phyloP scores from a whole-genome alignment of 495 filamentous ascomycete genomes.

The Trichoderma parareesei region DNA sequence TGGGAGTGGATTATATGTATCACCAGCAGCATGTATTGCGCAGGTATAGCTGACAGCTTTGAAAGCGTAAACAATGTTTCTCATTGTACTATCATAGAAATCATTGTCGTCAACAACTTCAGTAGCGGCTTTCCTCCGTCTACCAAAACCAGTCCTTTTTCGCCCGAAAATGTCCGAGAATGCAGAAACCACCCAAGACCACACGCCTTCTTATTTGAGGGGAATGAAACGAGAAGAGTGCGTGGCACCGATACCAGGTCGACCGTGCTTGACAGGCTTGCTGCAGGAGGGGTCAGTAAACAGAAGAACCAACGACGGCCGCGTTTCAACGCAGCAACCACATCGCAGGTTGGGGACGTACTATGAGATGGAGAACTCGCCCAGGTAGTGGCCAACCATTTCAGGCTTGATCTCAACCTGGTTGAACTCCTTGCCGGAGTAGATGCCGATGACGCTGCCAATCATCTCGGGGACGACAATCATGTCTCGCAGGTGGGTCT shows the following conservation, averaged over 20 bases:
- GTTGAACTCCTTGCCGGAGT: constrained; percentile 99
- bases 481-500: constrained; percentile 99
- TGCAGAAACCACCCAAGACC: constrained; percentile 32
- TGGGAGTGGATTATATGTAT: too few relatives aligned
- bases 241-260: constrained; percentile 99
- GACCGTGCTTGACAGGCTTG: constrained; percentile 99
- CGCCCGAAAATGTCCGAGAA: constrained; percentile 30
- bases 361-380: constrained; percentile 99
- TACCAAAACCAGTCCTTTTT: constrained; percentile 31
- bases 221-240: constrained; percentile 99
- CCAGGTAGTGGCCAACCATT: constrained; percentile 99
- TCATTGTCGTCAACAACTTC: constrained; percentile 23
- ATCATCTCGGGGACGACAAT: constrained; percentile 99
- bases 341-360: constrained; percentile 43
- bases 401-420: constrained; percentile 99
- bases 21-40: not conserved
- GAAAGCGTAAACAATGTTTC: constrained; percentile 7
- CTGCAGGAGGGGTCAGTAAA: constrained; percentile 45
- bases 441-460: constrained; percentile 94
- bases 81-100: constrained; percentile 13
- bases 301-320: constrained; percentile 9
- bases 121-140: constrained; percentile 16
- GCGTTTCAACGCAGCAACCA: not conserved
- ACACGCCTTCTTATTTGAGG: constrained; percentile 68
- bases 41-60: not conserved